These are phyloP conservation scores for Mycena kentingensis DNA, from an alignment of 768 basidiomycete species.

Conservation along the genomic window DNA sequence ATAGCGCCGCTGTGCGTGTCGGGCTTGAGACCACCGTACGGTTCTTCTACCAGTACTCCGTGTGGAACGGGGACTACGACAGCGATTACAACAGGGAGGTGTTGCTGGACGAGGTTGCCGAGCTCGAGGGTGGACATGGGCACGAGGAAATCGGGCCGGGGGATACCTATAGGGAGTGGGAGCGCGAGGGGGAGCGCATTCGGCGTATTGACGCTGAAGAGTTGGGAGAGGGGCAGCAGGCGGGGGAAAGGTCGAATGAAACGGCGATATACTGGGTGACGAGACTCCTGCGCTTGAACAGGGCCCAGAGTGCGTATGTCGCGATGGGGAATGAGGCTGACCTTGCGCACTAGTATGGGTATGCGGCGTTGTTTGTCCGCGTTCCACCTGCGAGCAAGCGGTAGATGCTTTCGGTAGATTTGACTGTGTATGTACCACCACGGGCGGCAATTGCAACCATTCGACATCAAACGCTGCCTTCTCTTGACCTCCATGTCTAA, in stretches of 20 bases:
- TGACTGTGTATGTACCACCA: no score
- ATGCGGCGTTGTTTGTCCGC: background rate
- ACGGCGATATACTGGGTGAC: background rate
- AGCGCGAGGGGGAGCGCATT: no score
- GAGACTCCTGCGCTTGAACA: background rate
- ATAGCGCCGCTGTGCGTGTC: background rate
- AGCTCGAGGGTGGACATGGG: no score
- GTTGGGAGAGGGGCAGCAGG: background rate
- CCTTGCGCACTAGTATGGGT: background rate
- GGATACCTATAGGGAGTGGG: no score
- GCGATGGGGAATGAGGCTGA: background rate
- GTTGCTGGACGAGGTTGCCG: background rate
- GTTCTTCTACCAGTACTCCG: background rate
- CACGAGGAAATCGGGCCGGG: no score
- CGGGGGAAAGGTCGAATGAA: no score
- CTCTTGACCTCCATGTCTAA: no score
- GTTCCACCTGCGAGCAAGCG: background rate
- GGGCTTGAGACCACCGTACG: background rate
- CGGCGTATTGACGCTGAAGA: background rate
- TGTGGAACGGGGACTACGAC: background rate
- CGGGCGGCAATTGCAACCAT: no score
- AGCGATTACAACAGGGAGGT: background rate
- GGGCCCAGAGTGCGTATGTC: background rate
- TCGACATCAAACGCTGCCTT: no score
- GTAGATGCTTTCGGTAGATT: no score